A percentile compares a stretch with the other conserved stretches of the same genome.
Evolutionary conservation across 257 asterid genomes (phyloP).

Genomic region (Nicotiana attenuata): DNA sequence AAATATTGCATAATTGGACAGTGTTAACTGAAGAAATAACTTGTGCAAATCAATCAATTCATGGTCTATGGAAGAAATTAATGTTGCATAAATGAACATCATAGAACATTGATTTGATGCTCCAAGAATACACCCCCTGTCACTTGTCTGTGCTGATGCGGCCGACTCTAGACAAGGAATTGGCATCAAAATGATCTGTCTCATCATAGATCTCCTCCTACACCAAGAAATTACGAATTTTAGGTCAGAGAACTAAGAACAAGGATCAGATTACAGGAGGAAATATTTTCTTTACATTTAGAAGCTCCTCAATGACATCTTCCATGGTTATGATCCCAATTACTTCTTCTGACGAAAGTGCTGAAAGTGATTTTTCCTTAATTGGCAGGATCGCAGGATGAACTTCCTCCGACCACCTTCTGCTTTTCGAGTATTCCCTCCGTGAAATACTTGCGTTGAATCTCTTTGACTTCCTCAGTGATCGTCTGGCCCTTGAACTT

Average conservation of each 20-base stretch:
- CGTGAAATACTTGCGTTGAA: slow-evolving; percentile 12
- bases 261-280: background rate
- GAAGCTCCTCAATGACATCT: slow-evolving; percentile 36
- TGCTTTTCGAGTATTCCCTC: slow-evolving; percentile 23
- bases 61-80: too few species aligned
- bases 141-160: too few species aligned
- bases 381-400: slow-evolving; percentile 31
- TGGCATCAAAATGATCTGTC: slow-evolving; percentile 9
- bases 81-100: too few species aligned
- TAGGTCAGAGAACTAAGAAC: background rate
- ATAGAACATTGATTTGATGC: too few species aligned
- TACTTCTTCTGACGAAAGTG: slow-evolving; percentile 16
- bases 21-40: background rate
- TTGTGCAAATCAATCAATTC: too few species aligned
- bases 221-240: background rate
- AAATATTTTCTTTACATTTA: slow-evolving; percentile 5
- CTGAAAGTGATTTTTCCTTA: slow-evolving; percentile 17
- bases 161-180: too few species aligned
- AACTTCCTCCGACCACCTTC: slow-evolving; percentile 35
- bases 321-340: slow-evolving; percentile 39
- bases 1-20: background rate
- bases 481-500: slow-evolving; percentile 17
- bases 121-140: background rate
- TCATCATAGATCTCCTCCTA: slow-evolving; percentile 38
- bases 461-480: slow-evolving; percentile 19